phyloP scores from a whole-genome alignment of 2,329 filamentous ascomycete genomes.

The Thyridium curvatum region DNA sequence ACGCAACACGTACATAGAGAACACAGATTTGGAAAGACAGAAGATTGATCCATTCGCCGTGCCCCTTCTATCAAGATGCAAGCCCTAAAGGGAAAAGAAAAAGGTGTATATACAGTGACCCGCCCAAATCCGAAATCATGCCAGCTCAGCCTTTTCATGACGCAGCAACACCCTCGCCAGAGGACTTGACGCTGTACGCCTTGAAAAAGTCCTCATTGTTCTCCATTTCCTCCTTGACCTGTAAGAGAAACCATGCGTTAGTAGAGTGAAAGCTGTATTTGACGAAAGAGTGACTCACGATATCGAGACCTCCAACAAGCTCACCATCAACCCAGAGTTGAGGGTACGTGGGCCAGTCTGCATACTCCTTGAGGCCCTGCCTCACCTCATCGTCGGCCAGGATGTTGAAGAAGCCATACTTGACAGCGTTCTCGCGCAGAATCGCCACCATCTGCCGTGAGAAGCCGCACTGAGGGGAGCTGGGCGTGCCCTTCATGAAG shows the following conservation, averaged over 20 bases:
- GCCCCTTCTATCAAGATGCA: no score
- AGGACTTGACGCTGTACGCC: constrained; percentile 55
- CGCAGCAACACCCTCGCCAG: no score
- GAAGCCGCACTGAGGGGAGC: constrained; percentile 94
- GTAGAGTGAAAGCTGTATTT: background rate
- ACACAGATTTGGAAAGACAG: no score
- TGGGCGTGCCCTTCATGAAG: constrained; percentile 99
- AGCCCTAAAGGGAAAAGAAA: background rate
- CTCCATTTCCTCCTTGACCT: constrained; percentile 92
- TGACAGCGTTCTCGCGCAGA: constrained; percentile 80
- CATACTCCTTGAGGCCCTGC: constrained; percentile 92
- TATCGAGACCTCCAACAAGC: constrained; percentile 88
- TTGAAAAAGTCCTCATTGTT: constrained; percentile 78
- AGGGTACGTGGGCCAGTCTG: constrained; percentile 98
- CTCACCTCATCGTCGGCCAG: constrained; percentile 94
- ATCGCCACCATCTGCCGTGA: constrained; percentile 83
- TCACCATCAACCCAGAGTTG: constrained; percentile 91
- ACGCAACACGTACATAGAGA: background rate
- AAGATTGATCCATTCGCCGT: no score
- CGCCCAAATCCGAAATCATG: no score
- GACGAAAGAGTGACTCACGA: constrained; percentile 58
- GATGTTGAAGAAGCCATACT: constrained; percentile 99
- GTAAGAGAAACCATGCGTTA: constrained; percentile 5
- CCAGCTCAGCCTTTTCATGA: background rate
- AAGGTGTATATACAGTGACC: no score